Conservation (phyloP, 1,284 basidiomycete genomes). For the Puccinia hordei region DNA sequence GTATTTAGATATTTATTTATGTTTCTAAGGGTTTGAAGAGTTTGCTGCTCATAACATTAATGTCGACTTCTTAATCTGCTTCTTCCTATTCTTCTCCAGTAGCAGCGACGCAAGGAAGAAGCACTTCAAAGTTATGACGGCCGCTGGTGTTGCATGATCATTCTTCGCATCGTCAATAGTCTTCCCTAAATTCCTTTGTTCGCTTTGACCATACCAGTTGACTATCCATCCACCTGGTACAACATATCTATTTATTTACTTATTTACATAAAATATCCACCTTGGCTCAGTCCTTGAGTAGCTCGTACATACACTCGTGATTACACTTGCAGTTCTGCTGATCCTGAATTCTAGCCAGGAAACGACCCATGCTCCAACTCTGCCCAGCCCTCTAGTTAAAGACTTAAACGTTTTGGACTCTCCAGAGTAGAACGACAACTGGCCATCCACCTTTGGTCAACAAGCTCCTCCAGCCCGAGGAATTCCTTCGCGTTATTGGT, state of each 20-base stretch:
- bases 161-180: neutral
- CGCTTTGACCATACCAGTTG: conserved; percentile 2
- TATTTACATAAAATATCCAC: no score
- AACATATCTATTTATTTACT: no score
- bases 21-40: neutral
- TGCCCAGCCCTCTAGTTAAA: neutral
- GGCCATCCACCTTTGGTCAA: neutral
- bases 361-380: neutral
- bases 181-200: neutral
- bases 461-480: neutral
- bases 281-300: neutral
- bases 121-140: neutral
- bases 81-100: neutral
- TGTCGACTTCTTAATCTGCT: no score
- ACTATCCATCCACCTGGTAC: neutral
- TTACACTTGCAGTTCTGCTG: neutral
- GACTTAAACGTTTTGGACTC: neutral
- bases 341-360: neutral
- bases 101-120: neutral
- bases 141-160: neutral
- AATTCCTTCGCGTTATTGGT: neutral
- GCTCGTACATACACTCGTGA: neutral
- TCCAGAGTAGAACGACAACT: neutral
- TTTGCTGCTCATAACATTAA: neutral
- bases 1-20: neutral